These are phyloP conservation scores for Aureobasidium sp. DNA, from an alignment of 2,329 filamentous ascomycete species.

Conservation along the genomic window DNA sequence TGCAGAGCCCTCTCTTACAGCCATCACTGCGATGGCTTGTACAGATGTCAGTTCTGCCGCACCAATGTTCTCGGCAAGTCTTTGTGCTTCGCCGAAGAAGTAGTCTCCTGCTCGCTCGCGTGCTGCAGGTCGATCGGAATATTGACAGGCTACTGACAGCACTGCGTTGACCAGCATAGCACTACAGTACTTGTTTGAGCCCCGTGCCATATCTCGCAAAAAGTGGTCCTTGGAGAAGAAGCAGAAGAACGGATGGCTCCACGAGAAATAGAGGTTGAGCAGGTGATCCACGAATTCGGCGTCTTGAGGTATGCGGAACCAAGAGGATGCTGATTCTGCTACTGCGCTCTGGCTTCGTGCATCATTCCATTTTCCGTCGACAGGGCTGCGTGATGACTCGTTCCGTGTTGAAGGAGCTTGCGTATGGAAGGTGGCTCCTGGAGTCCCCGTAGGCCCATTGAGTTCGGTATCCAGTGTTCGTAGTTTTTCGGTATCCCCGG, in stretches of 20 bases:
- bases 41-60: constrained; percentile 62
- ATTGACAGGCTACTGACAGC: constrained; percentile 29
- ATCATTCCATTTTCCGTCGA: neutral
- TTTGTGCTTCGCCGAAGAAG: constrained; percentile 64
- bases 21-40: constrained; percentile 70
- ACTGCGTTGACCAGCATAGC: constrained; percentile 35
- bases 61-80: constrained; percentile 52
- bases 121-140: constrained; percentile 56
- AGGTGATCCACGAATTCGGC: constrained; percentile 31
- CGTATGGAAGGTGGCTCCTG: neutral
- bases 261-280: constrained; percentile 35
- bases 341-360: neutral
- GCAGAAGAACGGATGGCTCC: constrained; percentile 69
- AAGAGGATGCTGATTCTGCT: constrained; percentile 17
- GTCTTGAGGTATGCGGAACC: constrained; percentile 29
- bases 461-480: constrained; percentile 14
- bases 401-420: neutral
- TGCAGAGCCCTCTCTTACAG: constrained; percentile 61
- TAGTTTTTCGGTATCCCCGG: constrained; percentile 12
- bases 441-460: neutral
- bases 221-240: constrained; percentile 67
- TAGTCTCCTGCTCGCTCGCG: constrained; percentile 64
- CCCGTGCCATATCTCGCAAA: constrained; percentile 56
- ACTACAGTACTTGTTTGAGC: constrained; percentile 59
- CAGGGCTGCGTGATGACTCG: constrained; percentile 2